phyloP scores from a whole-genome alignment of 2,329 filamentous ascomycete species.

The Apiospora arundinis region DNA sequence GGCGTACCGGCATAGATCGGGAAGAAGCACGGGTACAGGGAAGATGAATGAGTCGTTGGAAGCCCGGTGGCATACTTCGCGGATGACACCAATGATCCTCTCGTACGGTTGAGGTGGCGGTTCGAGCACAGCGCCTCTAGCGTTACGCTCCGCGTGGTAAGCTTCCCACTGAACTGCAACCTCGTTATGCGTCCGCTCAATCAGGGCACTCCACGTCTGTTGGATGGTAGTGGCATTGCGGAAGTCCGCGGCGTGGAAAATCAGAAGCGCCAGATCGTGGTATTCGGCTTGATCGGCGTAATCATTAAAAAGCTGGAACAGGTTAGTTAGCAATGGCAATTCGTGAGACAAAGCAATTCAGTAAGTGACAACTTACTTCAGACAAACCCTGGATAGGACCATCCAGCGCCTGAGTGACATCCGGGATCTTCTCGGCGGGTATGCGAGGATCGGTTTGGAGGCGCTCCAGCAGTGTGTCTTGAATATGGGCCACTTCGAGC shows the following conservation, averaged over 20 bases:
- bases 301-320: conserved; percentile 79
- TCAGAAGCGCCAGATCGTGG: conserved; percentile 90
- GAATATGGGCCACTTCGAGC: conserved; percentile 92
- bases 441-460: conserved; percentile 77
- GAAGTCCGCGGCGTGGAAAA: conserved; percentile 91
- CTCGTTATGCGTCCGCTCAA: conserved; percentile 72
- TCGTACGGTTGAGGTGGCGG: conserved; percentile 70
- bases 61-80: conserved; percentile 69
- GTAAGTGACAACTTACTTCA: conserved; percentile 58
- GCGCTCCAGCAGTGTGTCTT: conserved; percentile 86
- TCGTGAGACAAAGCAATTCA: too few relatives aligned
- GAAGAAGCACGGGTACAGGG: conserved; percentile 65
- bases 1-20: conserved; percentile 68
- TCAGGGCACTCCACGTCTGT: conserved; percentile 82
- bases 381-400: conserved; percentile 79
- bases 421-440: conserved; percentile 63
- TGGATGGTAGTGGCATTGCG: conserved; percentile 85
- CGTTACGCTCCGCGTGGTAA: conserved; percentile 50
- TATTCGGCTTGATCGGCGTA: conserved; percentile 92
- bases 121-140: conserved; percentile 37
- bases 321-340: conserved; percentile 23
- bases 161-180: conserved; percentile 50
- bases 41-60: conserved; percentile 71
- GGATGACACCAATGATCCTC: conserved; percentile 67
- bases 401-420: conserved; percentile 73